A percentile compares a stretch with the other conserved stretches of the same genome.
Conservation (phyloP, 2,329 filamentous ascomycete genomes). For the Ophiosphaerella narmari region DNA sequence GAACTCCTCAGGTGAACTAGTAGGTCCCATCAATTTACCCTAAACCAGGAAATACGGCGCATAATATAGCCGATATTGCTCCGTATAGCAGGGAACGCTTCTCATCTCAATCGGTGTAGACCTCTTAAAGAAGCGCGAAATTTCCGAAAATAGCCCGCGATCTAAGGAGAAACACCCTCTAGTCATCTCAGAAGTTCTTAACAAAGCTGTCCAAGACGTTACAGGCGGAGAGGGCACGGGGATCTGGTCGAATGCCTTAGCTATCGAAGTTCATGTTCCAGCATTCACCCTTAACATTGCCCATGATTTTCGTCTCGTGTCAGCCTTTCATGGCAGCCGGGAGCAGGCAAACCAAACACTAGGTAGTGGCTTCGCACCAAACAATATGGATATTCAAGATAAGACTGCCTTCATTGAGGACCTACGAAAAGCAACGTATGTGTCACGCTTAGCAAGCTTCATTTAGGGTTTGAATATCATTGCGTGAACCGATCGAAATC, state of each 20-base stretch:
- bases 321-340: constrained; percentile 63
- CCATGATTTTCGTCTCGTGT: constrained; percentile 67
- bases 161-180: constrained; percentile 42
- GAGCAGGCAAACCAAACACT: constrained; percentile 56
- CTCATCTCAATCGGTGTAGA: constrained; percentile 66
- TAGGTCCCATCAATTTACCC: constrained; percentile 21
- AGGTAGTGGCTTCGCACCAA: constrained; percentile 48
- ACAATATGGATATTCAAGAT: constrained; percentile 34
- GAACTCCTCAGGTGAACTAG: constrained; percentile 63
- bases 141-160: constrained; percentile 19
- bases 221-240: constrained; percentile 70
- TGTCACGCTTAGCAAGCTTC: constrained; percentile 64
- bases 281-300: constrained; percentile 66
- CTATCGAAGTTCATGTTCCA: constrained; percentile 65
- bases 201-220: constrained; percentile 73
- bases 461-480: constrained; percentile 70
- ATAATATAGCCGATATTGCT: no score
- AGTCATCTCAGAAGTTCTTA: constrained; percentile 65
- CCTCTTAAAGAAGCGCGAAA: constrained; percentile 60
- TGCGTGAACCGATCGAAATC: constrained; percentile 59
- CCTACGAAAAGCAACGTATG: constrained; percentile 65
- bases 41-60: no score
- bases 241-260: constrained; percentile 67
- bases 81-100: constrained; percentile 57
- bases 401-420: constrained; percentile 59